A percentile compares a stretch with the other conserved stretches of the same genome.
Evolutionary conservation across 2,329 filamentous ascomycete species (phyloP).

Genomic region (Cordyceps tenuipes): DNA sequence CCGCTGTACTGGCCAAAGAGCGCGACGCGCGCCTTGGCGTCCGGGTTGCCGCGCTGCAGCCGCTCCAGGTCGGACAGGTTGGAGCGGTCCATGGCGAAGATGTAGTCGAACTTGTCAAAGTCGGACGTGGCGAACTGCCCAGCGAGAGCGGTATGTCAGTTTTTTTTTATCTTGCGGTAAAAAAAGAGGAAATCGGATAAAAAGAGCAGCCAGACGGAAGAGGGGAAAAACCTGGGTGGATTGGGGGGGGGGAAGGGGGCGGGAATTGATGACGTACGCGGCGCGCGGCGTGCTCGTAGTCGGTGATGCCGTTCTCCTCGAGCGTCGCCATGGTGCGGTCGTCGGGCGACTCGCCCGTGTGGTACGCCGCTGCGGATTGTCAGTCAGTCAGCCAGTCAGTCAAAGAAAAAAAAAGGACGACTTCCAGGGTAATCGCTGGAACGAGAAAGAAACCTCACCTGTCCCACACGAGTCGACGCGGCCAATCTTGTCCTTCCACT

Average conservation of each 20-base stretch:
- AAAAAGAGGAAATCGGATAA: too few species aligned
- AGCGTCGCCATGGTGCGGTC: constrained; percentile 76
- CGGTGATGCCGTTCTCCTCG: constrained; percentile 60
- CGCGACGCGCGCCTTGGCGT: constrained; percentile 58
- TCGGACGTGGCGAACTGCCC: constrained; percentile 56
- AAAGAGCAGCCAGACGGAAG: too few species aligned
- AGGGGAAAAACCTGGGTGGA: too few species aligned
- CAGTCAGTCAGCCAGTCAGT: background rate
- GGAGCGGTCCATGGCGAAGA: constrained; percentile 86
- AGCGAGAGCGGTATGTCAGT: too few species aligned
- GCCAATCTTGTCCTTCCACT: constrained; percentile 51
- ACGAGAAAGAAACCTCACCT: constrained; percentile 22
- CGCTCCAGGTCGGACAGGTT: constrained; percentile 67
- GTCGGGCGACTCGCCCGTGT: constrained; percentile 69
- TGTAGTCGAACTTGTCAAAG: constrained; percentile 81
- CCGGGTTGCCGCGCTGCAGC: constrained; percentile 48
- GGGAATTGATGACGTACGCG: constrained; percentile 42
- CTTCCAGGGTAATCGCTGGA: too few species aligned
- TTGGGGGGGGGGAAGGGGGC: background rate
- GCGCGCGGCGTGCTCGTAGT: constrained; percentile 70
- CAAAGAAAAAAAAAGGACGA: too few species aligned
- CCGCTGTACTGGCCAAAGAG: constrained; percentile 80
- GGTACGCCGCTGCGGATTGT: constrained; percentile 58
- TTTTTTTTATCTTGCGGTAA: too few species aligned
- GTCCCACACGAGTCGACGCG: constrained; percentile 86